These are phyloP conservation scores for Solanum habrochaites DNA, from an alignment of 257 asterid species.

Conservation along the genomic window DNA sequence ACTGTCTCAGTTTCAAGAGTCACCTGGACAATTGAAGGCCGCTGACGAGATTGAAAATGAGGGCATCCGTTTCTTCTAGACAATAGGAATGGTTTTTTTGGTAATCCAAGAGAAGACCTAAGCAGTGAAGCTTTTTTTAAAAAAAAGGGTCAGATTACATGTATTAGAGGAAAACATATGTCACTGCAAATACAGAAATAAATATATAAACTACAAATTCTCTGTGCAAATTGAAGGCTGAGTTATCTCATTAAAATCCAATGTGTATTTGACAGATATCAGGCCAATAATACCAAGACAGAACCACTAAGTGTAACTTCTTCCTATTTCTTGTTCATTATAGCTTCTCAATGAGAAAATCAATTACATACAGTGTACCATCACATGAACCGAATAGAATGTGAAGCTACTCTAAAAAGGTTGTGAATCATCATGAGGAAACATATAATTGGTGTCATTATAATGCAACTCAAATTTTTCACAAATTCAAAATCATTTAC, in stretches of 20 bases:
- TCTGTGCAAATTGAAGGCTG: neutral
- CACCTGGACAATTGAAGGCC: constrained; percentile 91
- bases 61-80: constrained; percentile 51
- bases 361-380: neutral
- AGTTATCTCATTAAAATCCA: neutral
- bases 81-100: constrained; percentile 38
- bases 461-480: neutral
- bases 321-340: neutral
- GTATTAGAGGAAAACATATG: neutral
- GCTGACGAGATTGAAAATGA: constrained; percentile 59
- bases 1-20: constrained; percentile 8
- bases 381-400: neutral
- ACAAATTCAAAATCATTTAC: neutral
- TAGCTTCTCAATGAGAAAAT: neutral
- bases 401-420: neutral
- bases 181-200: neutral
- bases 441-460: neutral
- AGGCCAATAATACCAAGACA: neutral
- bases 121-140: constrained; percentile 71
- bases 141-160: neutral
- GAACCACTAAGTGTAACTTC: neutral
- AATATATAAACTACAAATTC: neutral
- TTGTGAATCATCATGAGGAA: neutral
- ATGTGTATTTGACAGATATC: neutral
- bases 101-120: constrained; percentile 69